phyloP scores from a whole-genome alignment of 2,329 filamentous ascomycete species.

The Talaromyces albobiverticillius region DNA sequence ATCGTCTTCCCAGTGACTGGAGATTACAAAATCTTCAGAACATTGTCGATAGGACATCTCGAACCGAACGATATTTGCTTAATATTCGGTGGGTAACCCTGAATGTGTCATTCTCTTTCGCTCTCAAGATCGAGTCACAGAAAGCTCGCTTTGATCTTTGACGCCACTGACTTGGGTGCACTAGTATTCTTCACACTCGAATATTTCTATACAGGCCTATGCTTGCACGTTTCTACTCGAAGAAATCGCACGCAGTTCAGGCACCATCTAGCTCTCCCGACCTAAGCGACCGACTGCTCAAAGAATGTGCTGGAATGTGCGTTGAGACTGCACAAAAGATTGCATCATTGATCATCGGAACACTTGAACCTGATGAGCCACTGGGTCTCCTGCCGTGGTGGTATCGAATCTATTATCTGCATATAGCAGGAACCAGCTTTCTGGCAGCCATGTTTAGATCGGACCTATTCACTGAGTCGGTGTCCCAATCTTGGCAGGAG shows the following conservation, averaged over 20 bases:
- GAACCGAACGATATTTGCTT: slow-evolving; percentile 17
- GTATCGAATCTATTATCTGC: slow-evolving; percentile 21
- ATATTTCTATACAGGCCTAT: slow-evolving; percentile 20
- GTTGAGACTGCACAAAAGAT: slow-evolving; percentile 19
- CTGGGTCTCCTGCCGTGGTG: slow-evolving; percentile 22
- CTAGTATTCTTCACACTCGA: slow-evolving; percentile 18
- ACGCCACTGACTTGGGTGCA: not conserved
- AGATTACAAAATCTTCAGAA: slow-evolving; percentile 11
- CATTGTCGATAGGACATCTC: slow-evolving; percentile 11
- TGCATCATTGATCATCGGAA: slow-evolving; percentile 15
- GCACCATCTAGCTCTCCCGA: not conserved
- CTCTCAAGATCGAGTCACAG: too few species aligned
- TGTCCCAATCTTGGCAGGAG: slow-evolving; percentile 23
- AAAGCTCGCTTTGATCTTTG: too few species aligned
- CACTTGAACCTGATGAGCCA: slow-evolving; percentile 12
- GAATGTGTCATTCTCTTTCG: too few species aligned
- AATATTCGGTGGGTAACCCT: slow-evolving; percentile 17
- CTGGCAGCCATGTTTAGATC: slow-evolving; percentile 22
- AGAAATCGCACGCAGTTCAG: slow-evolving; percentile 4
- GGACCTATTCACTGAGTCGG: slow-evolving; percentile 25
- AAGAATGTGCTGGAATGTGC: slow-evolving; percentile 18
- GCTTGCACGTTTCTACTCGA: slow-evolving; percentile 18
- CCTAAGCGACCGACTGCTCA: slow-evolving; percentile 18
- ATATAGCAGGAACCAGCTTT: slow-evolving; percentile 19
- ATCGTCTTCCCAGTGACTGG: slow-evolving; percentile 15